A percentile compares a stretch with the other conserved stretches of the same genome.
Evolutionary conservation across 164 flowering plant genomes (phyloP).

Genomic region (Vitis rupestris): DNA sequence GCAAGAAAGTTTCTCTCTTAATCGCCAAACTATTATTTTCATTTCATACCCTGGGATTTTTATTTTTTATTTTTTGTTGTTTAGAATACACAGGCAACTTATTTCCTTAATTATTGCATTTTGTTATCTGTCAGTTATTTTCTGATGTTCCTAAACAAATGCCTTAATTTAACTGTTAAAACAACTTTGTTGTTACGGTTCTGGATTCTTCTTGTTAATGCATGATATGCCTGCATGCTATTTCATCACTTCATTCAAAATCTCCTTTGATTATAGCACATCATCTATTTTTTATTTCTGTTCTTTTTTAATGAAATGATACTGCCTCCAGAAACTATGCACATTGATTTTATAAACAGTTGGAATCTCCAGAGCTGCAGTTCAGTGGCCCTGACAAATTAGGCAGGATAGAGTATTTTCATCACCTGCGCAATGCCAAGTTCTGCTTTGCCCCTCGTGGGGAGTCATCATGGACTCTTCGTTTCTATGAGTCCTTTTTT

Average conservation of each 20-base stretch:
- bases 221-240: background rate
- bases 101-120: no score
- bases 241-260: background rate
- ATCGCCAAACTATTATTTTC: no score
- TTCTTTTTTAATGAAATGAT: background rate
- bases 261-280: no score
- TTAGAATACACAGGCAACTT: no score
- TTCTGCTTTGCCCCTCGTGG: conserved; percentile 99
- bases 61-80: no score
- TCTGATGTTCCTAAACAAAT: no score
- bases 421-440: conserved; percentile 87
- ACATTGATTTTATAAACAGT: conserved; percentile 63
- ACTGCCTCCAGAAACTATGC: conserved; percentile 9
- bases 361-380: conserved; percentile 97
- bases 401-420: conserved; percentile 71
- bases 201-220: background rate
- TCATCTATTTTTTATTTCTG: background rate
- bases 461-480: conserved; percentile 98
- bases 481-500: conserved; percentile 88
- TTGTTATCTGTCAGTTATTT: no score
- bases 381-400: conserved; percentile 81
- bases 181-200: background rate
- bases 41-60: no score
- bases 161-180: background rate
- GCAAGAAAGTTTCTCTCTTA: no score